Conservation (phyloP, 352 stramenopile species). For the Globisporangium cylindrosporum region DNA sequence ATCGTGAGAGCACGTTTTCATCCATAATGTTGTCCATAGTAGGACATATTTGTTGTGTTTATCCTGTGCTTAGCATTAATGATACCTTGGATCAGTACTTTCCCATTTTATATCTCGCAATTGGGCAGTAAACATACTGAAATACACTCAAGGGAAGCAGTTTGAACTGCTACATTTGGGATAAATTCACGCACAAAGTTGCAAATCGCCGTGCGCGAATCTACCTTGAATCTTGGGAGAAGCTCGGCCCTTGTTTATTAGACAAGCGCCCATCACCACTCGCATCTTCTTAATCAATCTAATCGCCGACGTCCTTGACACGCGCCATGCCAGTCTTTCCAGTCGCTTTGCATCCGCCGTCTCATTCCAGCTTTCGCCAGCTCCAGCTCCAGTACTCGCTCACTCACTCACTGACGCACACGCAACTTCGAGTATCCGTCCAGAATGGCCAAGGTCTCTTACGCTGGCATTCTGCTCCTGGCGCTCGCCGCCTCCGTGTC, state of each 20-base stretch:
- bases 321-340: neutral
- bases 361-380: neutral
- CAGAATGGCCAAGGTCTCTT: conserved; percentile 45
- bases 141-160: neutral
- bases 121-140: neutral
- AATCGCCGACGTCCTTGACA: neutral
- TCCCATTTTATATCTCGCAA: too few species aligned
- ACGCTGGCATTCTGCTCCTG: conserved; percentile 25
- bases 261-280: neutral
- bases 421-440: neutral
- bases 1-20: too few species aligned
- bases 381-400: neutral
- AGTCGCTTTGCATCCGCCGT: neutral
- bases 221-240: neutral
- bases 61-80: too few species aligned
- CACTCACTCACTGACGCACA: neutral
- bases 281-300: neutral
- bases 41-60: too few species aligned
- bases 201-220: neutral
- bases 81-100: too few species aligned
- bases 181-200: neutral
- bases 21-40: too few species aligned
- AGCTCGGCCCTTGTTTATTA: neutral
- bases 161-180: neutral
- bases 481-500: conserved; percentile 23